Base-by-base conservation (phyloP, 1,139 yeast genomes). In the Spathaspora jeffriesii region DNA sequence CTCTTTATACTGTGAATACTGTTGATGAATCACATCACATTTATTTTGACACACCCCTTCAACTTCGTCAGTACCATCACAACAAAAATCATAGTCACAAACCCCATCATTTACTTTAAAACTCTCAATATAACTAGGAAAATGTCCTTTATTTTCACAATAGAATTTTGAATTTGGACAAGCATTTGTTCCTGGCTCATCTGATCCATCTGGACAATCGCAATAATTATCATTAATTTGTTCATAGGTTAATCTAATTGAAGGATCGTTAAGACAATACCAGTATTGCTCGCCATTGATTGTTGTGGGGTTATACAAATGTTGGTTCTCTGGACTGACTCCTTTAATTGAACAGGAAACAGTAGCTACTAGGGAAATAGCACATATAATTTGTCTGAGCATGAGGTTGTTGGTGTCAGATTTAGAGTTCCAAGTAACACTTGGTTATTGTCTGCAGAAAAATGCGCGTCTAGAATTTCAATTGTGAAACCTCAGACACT, bases 161-260 rank as follows among this genome's bases (percentile, higher is more conserved):
- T 82, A 91, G 59, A 91, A 93, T 43, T 54, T 53, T 1, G 68
- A 52, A 6, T 56, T 55, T 5, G 18, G 9, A 63, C 98, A 93
- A 0, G 97, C 97, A 45, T 87, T 75, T 1, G 98, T 93, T 0
- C 97, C 97, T 0, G 98, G 97, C 63, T 93, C 99, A 65, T 93
- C 99, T 3, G 95, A 85, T 0, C 99, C 99, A 66, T 93, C 99
- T 0, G 98, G 97, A 69, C 99, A 93, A 62, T 93, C 99, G 65
- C 98, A 92, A 59, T 79, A 85, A 58, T 91, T 86, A 62, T 93
- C 98, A 61, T 93, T 92, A 55, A 93, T 78, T 59, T 85, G 88
- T 40, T 73, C 73, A 45, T 72, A 75, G 25, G 83, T 71, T 25
- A 92, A 67, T 17, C 70, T 72, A 5, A 90, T 79, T 15, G 82